Conservation (phyloP, 2,329 filamentous ascomycete species). For the Aspergillus puulaauensis region DNA sequence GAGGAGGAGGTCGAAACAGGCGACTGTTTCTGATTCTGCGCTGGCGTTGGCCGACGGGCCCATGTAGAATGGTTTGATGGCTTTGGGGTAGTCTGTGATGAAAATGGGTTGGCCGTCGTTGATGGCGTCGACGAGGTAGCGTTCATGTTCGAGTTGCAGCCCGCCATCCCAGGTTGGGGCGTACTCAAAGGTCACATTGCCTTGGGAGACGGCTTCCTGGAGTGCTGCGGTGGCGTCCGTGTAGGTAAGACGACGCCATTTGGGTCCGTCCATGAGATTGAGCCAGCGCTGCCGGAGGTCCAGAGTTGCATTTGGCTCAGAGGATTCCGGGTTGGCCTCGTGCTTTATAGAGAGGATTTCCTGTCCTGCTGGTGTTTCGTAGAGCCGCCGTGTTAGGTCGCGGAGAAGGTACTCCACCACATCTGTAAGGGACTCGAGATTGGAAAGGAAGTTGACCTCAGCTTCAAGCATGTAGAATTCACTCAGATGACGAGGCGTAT, state of each 20-base stretch:
- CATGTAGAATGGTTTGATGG: conserved; percentile 93
- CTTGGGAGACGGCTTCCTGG: conserved; percentile 54
- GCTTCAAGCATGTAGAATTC: conserved; percentile 99
- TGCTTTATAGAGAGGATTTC: conserved; percentile 55
- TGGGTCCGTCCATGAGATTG: conserved; percentile 54
- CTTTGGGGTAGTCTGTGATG: conserved; percentile 86
- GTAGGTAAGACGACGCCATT: conserved; percentile 84
- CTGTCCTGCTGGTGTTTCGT: conserved; percentile 51
- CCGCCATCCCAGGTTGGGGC: conserved; percentile 69
- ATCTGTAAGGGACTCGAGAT: conserved; percentile 70
- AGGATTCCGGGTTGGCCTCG: conserved; percentile 41
- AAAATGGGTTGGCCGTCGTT: conserved; percentile 73
- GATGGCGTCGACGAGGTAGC: conserved; percentile 71
- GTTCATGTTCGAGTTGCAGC: conserved; percentile 90
- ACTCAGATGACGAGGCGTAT: conserved; percentile 89
- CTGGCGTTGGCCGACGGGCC: conserved; percentile 46
- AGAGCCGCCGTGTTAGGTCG: conserved; percentile 51
- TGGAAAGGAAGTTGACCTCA: conserved; percentile 76
- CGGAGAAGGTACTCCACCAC: conserved; percentile 78
- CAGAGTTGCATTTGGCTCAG: conserved; percentile 28
- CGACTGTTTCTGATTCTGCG: conserved; percentile 58
- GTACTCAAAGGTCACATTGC: conserved; percentile 61
- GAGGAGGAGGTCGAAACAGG: conserved; percentile 87
- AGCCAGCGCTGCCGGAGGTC: conserved; percentile 70
- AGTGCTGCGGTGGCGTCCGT: conserved; percentile 71